Evolutionary conservation across 192 early-diverging fungal genomes (phyloP), one percentile per base, ranked within the genome.

Genomic region (Coemansia sp.): DNA sequence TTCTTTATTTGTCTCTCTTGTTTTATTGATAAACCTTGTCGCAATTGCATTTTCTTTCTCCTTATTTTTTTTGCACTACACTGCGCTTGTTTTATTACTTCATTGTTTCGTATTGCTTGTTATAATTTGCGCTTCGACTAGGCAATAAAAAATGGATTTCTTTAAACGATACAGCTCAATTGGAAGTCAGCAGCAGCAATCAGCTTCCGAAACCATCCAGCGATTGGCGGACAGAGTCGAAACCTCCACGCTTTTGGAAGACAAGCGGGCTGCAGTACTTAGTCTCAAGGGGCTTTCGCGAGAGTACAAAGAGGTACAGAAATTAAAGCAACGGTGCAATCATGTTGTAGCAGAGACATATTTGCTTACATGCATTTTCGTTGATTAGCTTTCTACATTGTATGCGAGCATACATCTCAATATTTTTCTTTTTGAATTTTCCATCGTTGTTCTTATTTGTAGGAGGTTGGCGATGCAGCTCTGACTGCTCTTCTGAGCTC

Each of bases 231-330:
- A 96, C 69, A 84, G 94, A 52, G 89, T 92, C 31, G 86, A 84
- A 57, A 87, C 93, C 55, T 88, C 93, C 16, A 94, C 92, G 8
- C 83, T 97, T 22, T 72, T 94, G 29, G 97, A 99, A 69, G 97
- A 99, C 84, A 78, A 92, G 52, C 74, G 95, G 31, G 92, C 94
- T 5, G 93, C 91, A 1, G 91, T 96, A 12, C 85, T 91, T 20
- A 88, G 90, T 7, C 78, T 99, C 57, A 94, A 94, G 64, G 92
- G 92, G 2, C 84, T 96, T 33, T 86, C 92, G 7, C 77, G 90
- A 50, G 92, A 97, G 51, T 96, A 91, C 63, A 74, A 68, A 61
- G 67, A 77, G 69, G 80, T 87, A 87, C 57, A 25, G 25, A 20
- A 22, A 12, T 52, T 25, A n/a, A n/a, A n/a, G n/a, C n/a, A n/a